Evolutionary conservation across 176 grass and related monocot genomes (phyloP), one percentile per base, ranked within the genome.

Genomic region (Oryza longistaminata): DNA sequence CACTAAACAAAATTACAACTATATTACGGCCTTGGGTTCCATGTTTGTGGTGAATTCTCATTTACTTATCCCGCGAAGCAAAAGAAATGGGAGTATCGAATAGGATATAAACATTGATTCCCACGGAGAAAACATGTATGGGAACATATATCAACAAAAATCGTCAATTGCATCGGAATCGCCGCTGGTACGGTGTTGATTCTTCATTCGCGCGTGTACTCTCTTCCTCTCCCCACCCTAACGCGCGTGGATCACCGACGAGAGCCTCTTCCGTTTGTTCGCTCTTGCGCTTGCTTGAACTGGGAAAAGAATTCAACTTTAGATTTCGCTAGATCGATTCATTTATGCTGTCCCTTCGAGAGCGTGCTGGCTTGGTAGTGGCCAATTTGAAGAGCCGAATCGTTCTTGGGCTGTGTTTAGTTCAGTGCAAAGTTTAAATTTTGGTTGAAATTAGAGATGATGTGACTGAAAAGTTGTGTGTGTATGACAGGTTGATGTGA

Each of bases 131-230:
- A 73, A 86, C 85, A 71, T 49, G 12, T 5, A 49, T 44, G 60
- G 4, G 77, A 61, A 70, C 76, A 40, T 40, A 72, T 86, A 27
- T 1, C 71, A 48, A 8, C 50, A 73, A 31, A 69, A 10, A 73
- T 86, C 69, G 13, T 44, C 76, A 10, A 73, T 86, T 60, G 13
- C 58, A 55, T 86, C 43, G 31, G 77, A 81, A 74, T 74, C 76
- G 22, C 11, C 7, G 11, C 2, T 24, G 67, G 45, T 64, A 11
- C 12, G 68, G 69, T 48, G 9, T 43, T 4, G 60, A 68, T 75
- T 64, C 69, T 86, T 31, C 49, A 17, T 52, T 17, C 52, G 50
- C 37, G 5, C 3, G 11, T 21, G 21, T 50, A 15, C 68, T 49
- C 15, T 55, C 39, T 40, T 7, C 12, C 52, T 31, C 29, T 31